These are phyloP conservation scores for Chaetomiaceae sp. DNA, from an alignment of 2,329 filamentous ascomycete species.

Conservation along the genomic window DNA sequence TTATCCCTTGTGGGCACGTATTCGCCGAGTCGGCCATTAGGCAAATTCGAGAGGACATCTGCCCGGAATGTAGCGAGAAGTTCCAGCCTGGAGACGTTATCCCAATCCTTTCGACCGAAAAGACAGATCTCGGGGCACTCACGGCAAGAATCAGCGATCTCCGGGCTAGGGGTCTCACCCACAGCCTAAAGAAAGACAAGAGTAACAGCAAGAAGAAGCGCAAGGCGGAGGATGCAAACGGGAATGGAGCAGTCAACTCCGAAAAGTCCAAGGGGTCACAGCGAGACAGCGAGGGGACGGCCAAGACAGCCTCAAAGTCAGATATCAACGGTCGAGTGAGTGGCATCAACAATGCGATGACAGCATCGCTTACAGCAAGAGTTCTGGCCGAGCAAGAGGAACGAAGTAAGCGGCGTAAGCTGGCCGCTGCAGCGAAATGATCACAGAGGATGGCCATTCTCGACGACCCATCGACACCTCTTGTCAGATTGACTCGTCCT, in stretches of 20 bases:
- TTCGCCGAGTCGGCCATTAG: conserved; percentile 84
- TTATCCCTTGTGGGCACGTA: conserved; percentile 93
- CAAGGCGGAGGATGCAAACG: conserved; percentile 53
- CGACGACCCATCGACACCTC: background rate
- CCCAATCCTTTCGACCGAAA: conserved; percentile 69
- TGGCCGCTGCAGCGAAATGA: conserved; percentile 44
- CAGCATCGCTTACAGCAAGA: conserved; percentile 78
- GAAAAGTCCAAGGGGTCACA: conserved; percentile 34
- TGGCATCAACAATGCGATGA: conserved; percentile 83
- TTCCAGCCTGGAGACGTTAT: conserved; percentile 74
- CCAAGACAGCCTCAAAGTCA: conserved; percentile 22
- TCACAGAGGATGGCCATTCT: background rate
- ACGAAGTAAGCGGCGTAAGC: conserved; percentile 71
- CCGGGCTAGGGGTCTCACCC: conserved; percentile 67
- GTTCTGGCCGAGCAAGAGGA: conserved; percentile 85
- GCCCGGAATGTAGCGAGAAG: conserved; percentile 68
- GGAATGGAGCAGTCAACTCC: conserved; percentile 34
- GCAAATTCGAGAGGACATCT: conserved; percentile 63
- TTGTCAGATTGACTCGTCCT: background rate
- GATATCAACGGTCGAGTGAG: conserved; percentile 37
- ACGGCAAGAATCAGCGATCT: conserved; percentile 64
- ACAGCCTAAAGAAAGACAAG: conserved; percentile 82
- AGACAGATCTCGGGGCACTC: conserved; percentile 66
- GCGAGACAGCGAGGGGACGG: conserved; percentile 41
- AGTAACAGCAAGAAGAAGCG: conserved; percentile 64